A percentile compares a stretch with the other conserved stretches of the same genome.
These are phyloP conservation scores for Termitomyces sp. DNA, from an alignment of 768 basidiomycete species.

Conservation along the genomic window DNA sequence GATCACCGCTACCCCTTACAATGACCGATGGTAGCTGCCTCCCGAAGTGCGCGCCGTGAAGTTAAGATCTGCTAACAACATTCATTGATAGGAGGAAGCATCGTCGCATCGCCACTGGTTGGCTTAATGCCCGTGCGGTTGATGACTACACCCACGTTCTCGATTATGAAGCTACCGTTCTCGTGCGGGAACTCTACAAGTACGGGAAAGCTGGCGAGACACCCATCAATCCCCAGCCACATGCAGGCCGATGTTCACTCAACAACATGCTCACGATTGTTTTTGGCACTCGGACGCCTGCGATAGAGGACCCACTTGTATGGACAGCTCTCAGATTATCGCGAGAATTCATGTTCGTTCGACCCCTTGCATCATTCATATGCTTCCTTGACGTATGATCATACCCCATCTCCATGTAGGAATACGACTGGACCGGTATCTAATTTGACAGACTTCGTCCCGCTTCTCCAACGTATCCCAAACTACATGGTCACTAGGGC, in stretches of 20 bases:
- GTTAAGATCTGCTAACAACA: neutral
- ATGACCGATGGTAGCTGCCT: conserved; percentile 32
- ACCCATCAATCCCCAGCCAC: conserved; percentile 36
- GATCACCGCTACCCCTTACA: conserved; percentile 42
- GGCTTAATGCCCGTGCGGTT: conserved; percentile 31
- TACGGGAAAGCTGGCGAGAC: conserved; percentile 25
- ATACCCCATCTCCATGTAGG: conserved; percentile 19
- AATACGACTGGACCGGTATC: conserved; percentile 42
- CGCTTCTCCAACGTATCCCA: conserved; percentile 37
- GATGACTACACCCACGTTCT: conserved; percentile 31
- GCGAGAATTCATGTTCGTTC: conserved; percentile 41
- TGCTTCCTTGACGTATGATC: conserved; percentile 1
- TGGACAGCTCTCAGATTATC: conserved; percentile 31
- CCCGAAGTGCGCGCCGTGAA: neutral
- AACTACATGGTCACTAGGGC: conserved; percentile 34
- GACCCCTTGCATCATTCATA: neutral
- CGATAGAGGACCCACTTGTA: conserved; percentile 34
- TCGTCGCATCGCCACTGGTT: conserved; percentile 32
- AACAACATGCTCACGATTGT: conserved; percentile 45
- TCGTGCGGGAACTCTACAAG: conserved; percentile 34
- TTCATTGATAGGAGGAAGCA: conserved; percentile 35
- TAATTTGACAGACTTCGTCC: conserved; percentile 43
- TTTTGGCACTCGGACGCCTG: conserved; percentile 39
- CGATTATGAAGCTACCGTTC: conserved; percentile 35
- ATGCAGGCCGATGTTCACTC: conserved; percentile 34